Evolutionary conservation across 2,329 filamentous ascomycete genomes (phyloP).

Genomic region (Nannizziopsis arthrosporioides): DNA sequence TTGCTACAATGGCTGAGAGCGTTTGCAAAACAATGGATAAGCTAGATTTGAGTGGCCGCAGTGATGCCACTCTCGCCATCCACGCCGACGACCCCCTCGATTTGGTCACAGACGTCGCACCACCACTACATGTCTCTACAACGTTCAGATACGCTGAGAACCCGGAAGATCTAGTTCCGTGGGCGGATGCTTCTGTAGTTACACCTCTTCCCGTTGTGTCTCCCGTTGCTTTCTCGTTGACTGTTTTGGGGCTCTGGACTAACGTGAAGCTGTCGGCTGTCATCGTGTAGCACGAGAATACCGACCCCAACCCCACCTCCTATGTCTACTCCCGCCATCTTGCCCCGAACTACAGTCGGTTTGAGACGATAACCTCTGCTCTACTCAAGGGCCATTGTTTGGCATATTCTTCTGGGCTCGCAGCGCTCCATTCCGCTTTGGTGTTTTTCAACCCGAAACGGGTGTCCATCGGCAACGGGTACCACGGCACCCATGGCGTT

Average conservation of each 20-base stretch:
- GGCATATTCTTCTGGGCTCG: slow-evolving; percentile 73
- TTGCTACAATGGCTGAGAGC: background rate
- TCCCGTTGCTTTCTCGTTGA: background rate
- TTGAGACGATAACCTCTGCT: slow-evolving; percentile 68
- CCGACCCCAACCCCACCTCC: slow-evolving; percentile 23
- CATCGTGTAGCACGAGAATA: background rate
- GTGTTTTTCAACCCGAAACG: slow-evolving; percentile 72
- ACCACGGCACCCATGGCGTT: slow-evolving; percentile 89
- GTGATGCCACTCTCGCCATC: slow-evolving; percentile 57
- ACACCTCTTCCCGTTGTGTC: no score
- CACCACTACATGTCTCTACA: slow-evolving; percentile 79
- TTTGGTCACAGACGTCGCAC: slow-evolving; percentile 65
- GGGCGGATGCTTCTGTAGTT: slow-evolving; percentile 33
- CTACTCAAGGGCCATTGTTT: slow-evolving; percentile 56
- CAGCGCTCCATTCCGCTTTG: slow-evolving; percentile 78
- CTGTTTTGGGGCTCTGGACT: slow-evolving; percentile 13
- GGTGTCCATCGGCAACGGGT: slow-evolving; percentile 72
- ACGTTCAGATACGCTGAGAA: slow-evolving; percentile 73
- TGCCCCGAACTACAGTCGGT: slow-evolving; percentile 67
- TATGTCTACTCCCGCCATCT: slow-evolving; percentile 77
- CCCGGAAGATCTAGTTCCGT: slow-evolving; percentile 51
- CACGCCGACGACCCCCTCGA: slow-evolving; percentile 74
- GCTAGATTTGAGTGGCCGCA: slow-evolving; percentile 15
- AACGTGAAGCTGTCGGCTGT: background rate
- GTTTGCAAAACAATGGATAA: slow-evolving; percentile 2